Conservation (phyloP, 2,329 filamentous ascomycete species). For the Diplodia intermedia region DNA sequence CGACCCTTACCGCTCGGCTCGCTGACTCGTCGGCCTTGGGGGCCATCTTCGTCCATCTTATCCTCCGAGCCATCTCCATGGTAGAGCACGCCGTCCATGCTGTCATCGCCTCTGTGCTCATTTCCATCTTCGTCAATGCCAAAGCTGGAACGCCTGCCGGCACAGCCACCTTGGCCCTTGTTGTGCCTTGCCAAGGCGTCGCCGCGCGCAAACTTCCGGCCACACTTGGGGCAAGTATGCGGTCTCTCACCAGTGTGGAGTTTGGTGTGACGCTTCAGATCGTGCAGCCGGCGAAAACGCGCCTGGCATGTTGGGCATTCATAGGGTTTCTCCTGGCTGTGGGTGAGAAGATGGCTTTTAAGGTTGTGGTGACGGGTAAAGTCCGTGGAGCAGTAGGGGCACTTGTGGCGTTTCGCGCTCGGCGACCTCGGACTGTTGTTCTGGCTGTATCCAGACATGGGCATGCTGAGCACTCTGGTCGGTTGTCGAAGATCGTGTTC, state of each 20-base stretch:
- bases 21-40: constrained; percentile 65
- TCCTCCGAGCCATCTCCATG: constrained; percentile 63
- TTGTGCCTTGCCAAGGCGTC: constrained; percentile 94
- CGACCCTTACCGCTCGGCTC: constrained; percentile 74
- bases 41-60: constrained; percentile 60
- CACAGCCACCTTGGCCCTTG: constrained; percentile 94
- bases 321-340: constrained; percentile 98
- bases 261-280: constrained; percentile 95
- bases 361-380: constrained; percentile 98
- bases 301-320: constrained; percentile 92
- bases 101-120: constrained; percentile 59
- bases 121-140: constrained; percentile 74
- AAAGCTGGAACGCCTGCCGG: constrained; percentile 87
- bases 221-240: constrained; percentile 93
- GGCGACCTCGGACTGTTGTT: constrained; percentile 70
- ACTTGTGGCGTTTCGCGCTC: constrained; percentile 89
- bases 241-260: constrained; percentile 95
- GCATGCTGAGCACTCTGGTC: constrained; percentile 65
- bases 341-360: constrained; percentile 95
- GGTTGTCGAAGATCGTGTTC: constrained; percentile 58
- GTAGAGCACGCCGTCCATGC: constrained; percentile 70
- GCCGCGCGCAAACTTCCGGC: constrained; percentile 91
- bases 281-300: constrained; percentile 89
- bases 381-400: constrained; percentile 93
- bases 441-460: constrained; percentile 62